These are phyloP conservation scores for Tolypocladium sp. DNA, from an alignment of 2,329 filamentous ascomycete genomes.

Conservation along the genomic window DNA sequence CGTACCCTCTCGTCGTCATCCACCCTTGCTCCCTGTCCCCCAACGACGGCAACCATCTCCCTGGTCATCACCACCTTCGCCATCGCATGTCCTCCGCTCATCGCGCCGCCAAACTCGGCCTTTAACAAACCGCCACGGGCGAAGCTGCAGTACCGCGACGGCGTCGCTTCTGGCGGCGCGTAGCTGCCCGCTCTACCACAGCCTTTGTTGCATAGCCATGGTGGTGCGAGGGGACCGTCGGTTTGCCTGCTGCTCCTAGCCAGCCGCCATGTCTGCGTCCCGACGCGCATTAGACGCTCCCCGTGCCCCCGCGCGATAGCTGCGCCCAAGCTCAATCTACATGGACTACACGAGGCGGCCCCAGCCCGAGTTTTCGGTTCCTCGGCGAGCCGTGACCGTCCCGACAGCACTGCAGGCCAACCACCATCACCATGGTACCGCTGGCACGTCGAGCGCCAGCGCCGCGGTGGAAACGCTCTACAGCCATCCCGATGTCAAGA, in stretches of 20 bases:
- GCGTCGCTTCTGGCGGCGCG: neutral
- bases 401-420: neutral
- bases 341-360: neutral
- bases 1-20: too few relatives aligned
- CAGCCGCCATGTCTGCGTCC: neutral
- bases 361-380: neutral
- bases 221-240: neutral
- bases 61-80: too few relatives aligned
- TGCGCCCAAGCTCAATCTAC: neutral
- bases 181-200: neutral
- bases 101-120: neutral
- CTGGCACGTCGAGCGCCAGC: neutral
- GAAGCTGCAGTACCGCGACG: neutral
- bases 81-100: neutral
- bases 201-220: neutral
- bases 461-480: slow-evolving; percentile 59
- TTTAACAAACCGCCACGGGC: neutral
- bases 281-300: neutral
- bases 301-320: neutral
- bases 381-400: neutral
- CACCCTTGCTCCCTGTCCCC: too few relatives aligned
- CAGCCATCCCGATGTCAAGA: slow-evolving; percentile 62
- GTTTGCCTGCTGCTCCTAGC: neutral
- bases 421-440: neutral
- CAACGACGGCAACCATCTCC: too few relatives aligned